Evolutionary conservation across 257 asterid genomes (phyloP).

Genomic region (Ophiorrhiza pumila): DNA sequence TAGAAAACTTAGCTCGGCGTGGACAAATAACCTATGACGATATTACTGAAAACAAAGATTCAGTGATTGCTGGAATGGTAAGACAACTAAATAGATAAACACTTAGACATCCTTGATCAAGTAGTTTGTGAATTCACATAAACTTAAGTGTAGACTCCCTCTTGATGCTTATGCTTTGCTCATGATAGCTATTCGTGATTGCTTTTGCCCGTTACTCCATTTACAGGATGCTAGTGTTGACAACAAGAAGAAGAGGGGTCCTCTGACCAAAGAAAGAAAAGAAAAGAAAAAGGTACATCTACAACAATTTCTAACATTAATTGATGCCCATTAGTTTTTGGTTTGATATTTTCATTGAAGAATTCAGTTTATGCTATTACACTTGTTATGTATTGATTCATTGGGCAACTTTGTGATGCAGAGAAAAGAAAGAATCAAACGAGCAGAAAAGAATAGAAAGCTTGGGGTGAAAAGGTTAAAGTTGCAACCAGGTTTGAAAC

Average conservation of each 20-base stretch:
- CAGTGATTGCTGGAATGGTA: conserved; percentile 41
- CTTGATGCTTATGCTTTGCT: neutral
- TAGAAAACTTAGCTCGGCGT: conserved; percentile 27
- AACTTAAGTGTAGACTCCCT: neutral
- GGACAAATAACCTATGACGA: conserved; percentile 31
- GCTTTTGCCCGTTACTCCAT: conserved; percentile 22
- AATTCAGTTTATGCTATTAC: neutral
- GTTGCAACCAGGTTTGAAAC: conserved; percentile 61
- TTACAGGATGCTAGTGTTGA: conserved; percentile 45
- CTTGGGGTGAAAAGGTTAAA: conserved; percentile 78
- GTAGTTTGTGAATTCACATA: neutral
- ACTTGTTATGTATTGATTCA: conserved; percentile 16
- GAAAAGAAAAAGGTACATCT: conserved; percentile 63
- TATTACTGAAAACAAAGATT: conserved; percentile 39
- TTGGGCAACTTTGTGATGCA: conserved; percentile 35
- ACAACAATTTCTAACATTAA: neutral
- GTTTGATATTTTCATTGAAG: conserved; percentile 1
- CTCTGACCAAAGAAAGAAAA: conserved; percentile 54
- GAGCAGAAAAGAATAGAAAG: conserved; percentile 70
- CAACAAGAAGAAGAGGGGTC: conserved; percentile 53
- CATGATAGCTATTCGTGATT: conserved; percentile 15
- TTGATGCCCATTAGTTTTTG: conserved; percentile 7
- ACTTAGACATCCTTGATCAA: neutral
- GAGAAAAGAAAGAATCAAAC: conserved; percentile 60
- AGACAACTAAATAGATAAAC: neutral